Conservation (phyloP, 2,329 filamentous ascomycete species). For the Arachnopeziza araneosa region DNA sequence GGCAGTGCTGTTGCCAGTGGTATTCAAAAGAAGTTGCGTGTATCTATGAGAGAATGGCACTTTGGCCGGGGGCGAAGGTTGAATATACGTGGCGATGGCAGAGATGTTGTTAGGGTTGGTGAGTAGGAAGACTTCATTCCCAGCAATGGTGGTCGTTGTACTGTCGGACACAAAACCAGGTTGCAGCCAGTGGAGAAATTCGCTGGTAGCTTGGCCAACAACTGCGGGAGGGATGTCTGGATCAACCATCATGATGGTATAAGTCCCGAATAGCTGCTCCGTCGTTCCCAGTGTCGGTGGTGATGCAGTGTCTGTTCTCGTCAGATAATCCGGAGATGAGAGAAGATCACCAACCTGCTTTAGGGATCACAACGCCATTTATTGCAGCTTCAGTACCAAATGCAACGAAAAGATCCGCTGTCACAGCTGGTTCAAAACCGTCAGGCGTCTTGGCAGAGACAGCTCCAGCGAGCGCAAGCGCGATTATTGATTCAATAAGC, state of each 20-base stretch:
- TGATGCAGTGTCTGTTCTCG: conserved; percentile 15
- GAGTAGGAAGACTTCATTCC: conserved; percentile 19
- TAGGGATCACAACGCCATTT: conserved; percentile 22
- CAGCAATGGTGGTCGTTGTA: conserved; percentile 19
- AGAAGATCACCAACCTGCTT: conserved; percentile 15
- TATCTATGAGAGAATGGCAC: conserved; percentile 25
- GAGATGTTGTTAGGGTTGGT: conserved; percentile 16
- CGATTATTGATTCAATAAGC: conserved; percentile 16
- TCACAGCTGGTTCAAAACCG: conserved; percentile 23
- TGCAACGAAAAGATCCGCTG: conserved; percentile 20
- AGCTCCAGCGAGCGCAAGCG: conserved; percentile 22
- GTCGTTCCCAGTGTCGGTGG: conserved; percentile 22
- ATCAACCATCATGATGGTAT: conserved; percentile 28
- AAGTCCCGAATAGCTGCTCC: conserved; percentile 19
- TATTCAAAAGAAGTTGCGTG: conserved; percentile 23
- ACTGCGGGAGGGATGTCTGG: conserved; percentile 22
- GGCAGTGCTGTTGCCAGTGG: conserved; percentile 9
- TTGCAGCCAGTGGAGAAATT: conserved; percentile 30
- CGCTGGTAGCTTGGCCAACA: conserved; percentile 14
- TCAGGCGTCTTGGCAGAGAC: conserved; percentile 24
- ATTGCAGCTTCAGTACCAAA: conserved; percentile 21
- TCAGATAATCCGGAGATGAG: not conserved
- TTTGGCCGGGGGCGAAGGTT: conserved; percentile 22
- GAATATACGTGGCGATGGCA: conserved; percentile 21
- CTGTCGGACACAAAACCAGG: conserved; percentile 20